These are phyloP conservation scores for Fusarium guadeloupense DNA, from an alignment of 2,329 filamentous ascomycete genomes.

Conservation along the genomic window DNA sequence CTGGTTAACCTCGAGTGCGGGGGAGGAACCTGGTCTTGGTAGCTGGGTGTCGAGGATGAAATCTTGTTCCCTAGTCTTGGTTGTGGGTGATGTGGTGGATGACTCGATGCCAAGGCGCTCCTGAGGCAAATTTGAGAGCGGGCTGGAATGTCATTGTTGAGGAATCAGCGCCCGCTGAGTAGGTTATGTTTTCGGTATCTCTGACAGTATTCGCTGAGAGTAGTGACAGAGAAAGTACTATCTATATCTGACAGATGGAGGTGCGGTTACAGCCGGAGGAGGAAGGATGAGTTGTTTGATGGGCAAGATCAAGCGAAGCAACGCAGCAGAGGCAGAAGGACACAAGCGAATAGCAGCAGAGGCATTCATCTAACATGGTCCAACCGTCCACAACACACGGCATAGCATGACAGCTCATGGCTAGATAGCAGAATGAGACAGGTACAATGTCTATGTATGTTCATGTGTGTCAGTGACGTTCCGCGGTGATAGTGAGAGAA, in stretches of 20 bases:
- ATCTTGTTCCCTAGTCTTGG: not conserved
- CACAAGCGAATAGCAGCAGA: constrained; percentile 8
- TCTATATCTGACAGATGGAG: not conserved
- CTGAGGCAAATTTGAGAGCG: not conserved
- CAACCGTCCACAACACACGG: constrained; percentile 1
- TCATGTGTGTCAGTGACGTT: not conserved
- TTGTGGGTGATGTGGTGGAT: not conserved
- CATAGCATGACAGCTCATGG: constrained; percentile 1
- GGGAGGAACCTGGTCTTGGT: not conserved
- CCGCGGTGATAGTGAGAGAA: too few relatives aligned
- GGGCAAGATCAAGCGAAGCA: constrained; percentile 10
- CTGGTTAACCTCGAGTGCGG: not conserved
- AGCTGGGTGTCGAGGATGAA: not conserved
- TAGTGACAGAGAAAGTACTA: constrained; percentile 1
- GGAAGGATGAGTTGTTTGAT: constrained; percentile 1
- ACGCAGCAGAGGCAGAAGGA: not conserved
- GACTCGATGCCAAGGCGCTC: not conserved
- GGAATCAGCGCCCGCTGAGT: not conserved
- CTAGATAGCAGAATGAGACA: constrained; percentile 18
- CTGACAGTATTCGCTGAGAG: constrained; percentile 24
- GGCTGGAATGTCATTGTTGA: constrained; percentile 6
- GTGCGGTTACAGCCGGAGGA: not conserved
- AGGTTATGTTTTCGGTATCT: constrained; percentile 10
- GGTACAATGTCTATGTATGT: constrained; percentile 4
- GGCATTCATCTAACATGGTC: constrained; percentile 22